These are phyloP conservation scores for Spergularia azorica DNA, from an alignment of 179 eudicot species.

Conservation along the genomic window DNA sequence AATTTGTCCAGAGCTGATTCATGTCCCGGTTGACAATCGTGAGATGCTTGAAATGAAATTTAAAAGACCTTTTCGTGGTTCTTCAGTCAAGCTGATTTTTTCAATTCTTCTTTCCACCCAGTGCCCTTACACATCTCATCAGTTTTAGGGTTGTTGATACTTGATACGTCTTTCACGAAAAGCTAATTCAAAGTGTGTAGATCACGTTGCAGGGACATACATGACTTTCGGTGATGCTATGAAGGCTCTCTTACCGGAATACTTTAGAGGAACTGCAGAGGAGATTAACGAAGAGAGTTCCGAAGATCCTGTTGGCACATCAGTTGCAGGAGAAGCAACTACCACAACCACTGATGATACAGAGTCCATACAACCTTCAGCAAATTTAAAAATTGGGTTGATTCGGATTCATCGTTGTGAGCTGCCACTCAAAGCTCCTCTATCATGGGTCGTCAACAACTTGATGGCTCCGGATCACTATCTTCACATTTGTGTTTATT, in stretches of 20 bases:
- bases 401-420: conserved; percentile 88
- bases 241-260: conserved; percentile 70
- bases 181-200: neutral
- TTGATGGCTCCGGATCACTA: conserved; percentile 88
- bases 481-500: conserved; percentile 78
- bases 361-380: conserved; percentile 24
- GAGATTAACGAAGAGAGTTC: conserved; percentile 34
- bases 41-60: neutral
- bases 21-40: neutral
- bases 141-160: neutral
- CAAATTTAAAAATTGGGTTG: conserved; percentile 54
- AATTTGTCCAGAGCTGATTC: neutral
- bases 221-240: conserved; percentile 74
- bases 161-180: neutral
- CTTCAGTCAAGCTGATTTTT: neutral
- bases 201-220: conserved; percentile 56
- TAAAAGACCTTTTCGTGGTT: neutral
- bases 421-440: conserved; percentile 70
- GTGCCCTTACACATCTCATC: neutral
- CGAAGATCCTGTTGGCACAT: conserved; percentile 39
- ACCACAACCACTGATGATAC: conserved; percentile 27
- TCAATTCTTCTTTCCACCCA: too few relatives aligned
- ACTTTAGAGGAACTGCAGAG: conserved; percentile 34
- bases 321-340: conserved; percentile 33
- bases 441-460: conserved; percentile 91